Conservation (phyloP, 192 early-diverging fungal genomes). For the Coemansia sp. region DNA sequence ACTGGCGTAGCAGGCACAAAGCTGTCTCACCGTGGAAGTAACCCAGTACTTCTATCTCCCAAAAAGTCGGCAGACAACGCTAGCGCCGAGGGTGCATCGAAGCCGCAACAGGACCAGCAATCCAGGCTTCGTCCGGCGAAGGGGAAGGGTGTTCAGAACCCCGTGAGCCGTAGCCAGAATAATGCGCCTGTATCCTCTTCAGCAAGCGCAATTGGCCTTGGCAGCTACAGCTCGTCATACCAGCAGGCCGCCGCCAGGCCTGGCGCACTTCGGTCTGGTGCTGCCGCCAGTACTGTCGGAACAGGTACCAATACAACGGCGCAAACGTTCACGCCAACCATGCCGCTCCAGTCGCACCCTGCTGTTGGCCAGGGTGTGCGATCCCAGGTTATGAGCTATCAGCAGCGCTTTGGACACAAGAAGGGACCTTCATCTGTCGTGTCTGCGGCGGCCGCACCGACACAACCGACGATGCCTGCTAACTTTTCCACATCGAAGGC, state of each 20-base stretch:
- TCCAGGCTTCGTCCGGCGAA: conserved; percentile 22
- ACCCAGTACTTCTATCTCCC: conserved; percentile 17
- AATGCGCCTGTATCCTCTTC: conserved; percentile 35
- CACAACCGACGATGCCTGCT: conserved; percentile 25
- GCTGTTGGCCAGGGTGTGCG: conserved; percentile 29
- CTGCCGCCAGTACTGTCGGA: conserved; percentile 46
- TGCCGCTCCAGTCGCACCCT: conserved; percentile 28
- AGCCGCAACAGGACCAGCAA: conserved; percentile 17
- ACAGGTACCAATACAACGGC: conserved; percentile 4
- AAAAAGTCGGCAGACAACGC: conserved; percentile 35
- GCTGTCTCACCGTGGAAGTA: conserved; percentile 31
- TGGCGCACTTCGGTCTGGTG: conserved; percentile 33
- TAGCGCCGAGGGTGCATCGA: conserved; percentile 17
- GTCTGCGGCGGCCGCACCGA: conserved; percentile 36
- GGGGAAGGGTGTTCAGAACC: conserved; percentile 18
- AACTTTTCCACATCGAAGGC: conserved; percentile 17
- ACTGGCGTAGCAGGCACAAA: conserved; percentile 33
- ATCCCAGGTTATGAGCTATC: conserved; percentile 46
- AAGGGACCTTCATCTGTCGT: conserved; percentile 51
- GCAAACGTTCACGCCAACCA: conserved; percentile 24
- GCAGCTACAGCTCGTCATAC: conserved; percentile 33
- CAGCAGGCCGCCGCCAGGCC: conserved; percentile 25
- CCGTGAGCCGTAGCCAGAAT: conserved; percentile 17
- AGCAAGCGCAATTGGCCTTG: conserved; percentile 52
- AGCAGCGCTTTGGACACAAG: conserved; percentile 43